These are phyloP conservation scores for Themeda triandra DNA, from an alignment of 176 grass and related monocot genomes.

Conservation along the genomic window DNA sequence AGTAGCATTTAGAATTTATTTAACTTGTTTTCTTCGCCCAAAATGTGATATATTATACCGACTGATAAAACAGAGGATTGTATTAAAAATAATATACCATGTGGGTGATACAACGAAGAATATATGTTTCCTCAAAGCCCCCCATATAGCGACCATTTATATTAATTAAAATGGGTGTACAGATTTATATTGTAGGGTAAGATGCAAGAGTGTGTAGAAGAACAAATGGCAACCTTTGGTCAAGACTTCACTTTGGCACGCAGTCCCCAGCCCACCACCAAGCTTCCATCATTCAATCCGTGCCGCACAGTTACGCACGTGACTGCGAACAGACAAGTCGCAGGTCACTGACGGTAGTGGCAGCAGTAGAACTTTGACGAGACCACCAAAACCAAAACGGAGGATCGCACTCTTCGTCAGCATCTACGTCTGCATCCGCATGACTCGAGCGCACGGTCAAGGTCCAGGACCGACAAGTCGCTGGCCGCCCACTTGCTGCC, in stretches of 20 bases:
- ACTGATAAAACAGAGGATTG: too few species aligned
- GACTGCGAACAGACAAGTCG: background rate
- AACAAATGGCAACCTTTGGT: background rate
- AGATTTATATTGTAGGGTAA: too few species aligned
- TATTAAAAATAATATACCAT: too few species aligned
- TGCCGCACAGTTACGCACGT: background rate
- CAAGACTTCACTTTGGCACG: background rate
- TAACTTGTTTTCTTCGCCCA: too few species aligned
- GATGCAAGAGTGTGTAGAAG: background rate
- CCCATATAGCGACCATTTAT: too few species aligned
- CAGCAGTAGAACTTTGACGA: background rate
- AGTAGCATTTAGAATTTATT: too few species aligned
- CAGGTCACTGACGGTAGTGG: background rate
- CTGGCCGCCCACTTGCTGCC: slow-evolving; percentile 18
- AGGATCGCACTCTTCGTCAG: background rate
- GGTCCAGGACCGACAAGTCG: slow-evolving; percentile 29
- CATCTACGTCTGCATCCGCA: background rate
- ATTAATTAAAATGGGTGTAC: too few species aligned
- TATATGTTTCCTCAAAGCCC: too few species aligned
- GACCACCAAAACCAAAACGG: background rate
- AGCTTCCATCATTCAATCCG: background rate
- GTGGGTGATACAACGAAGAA: background rate
- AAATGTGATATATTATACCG: too few species aligned
- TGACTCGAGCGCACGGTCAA: slow-evolving; percentile 12
- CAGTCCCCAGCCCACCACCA: too few species aligned